Evolutionary conservation across 352 stramenopile genomes (phyloP), one percentile per base, ranked within the genome.

Genomic region (Globisporangium carolinianum): DNA sequence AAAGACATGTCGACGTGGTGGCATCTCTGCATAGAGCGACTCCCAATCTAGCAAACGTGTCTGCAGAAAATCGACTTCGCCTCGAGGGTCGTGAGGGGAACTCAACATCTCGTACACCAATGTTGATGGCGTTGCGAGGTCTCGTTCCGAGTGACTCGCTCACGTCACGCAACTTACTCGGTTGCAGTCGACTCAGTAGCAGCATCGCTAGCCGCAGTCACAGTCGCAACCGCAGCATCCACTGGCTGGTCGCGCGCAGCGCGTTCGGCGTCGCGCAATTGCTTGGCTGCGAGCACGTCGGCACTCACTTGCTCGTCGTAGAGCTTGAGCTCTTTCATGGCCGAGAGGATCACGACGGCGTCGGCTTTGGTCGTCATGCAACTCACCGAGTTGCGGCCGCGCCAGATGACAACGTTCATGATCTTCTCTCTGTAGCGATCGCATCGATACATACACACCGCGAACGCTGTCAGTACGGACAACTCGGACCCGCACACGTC

Each of bases 281-380:
- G 66, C 61, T 89, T 89, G 42, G 70, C 72, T 45, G 69, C 58
- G 36, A 65, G 39, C 51, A 89, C 69, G 14, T 71, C 64, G 35
- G 76, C 68, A 6, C 75, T 69, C 36, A 84, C 66, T 32, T 61
- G 51, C 7, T 57, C 36, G 56, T 90, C 69, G 60, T 83, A 95
- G 10, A 92, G 72, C 61, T 87, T 84, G 52, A 95, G 67, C 58
- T 87, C 83, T 64, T 93, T 95, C 78, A 95, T 88, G 24, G 85
- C 83, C 51, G 82, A 79, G 35, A 86, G 58, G 43, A 95, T 73
- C 42, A 88, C 81, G 11, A 76, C 70, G 8, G 83, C 71, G 69
- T 95, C 86, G 32, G 81, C 69, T 69, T 94, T 95, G 46, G 80
- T 76, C 46, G 83, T 75, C 86, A 95, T 95, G 55, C 89, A 73